Base-by-base conservation (phyloP, 371 early-diverging fungal species). In the Lichtheimia corymbifera region DNA sequence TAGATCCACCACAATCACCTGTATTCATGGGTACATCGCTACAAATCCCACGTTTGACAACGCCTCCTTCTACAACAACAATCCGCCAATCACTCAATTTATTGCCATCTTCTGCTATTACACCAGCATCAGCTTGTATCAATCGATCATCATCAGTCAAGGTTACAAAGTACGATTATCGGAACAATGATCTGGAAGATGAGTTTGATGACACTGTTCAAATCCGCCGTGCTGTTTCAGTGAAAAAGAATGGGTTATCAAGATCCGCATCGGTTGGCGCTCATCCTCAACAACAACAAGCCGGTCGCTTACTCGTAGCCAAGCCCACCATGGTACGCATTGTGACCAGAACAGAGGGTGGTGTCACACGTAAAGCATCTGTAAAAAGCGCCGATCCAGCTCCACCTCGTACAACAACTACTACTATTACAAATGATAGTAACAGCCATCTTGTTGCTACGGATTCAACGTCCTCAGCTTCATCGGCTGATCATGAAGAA, bases 101-200 rank as follows among this genome's bases (percentile, higher is more conserved):
- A 18, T 53, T 51, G 40, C 65, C 43, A 18, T 17, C 24, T 35
- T 9, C 11, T 4, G 1, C 22, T 22, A 40, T 17, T 30, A 40
- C 22, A 27, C 42, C 45, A 17, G 12, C 44, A 27, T 13, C 57
- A 6, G 11, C 61, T 0, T 58, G 13, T 12, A 27, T 65, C 24
- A 67, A 52, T 44, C 63, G 76, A 35, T 64, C 76, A 9, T 68
- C 76, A 7, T 76, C 76, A 20, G 71, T 76, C 54, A 68, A 66
- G 58, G 56, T 76, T 3, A 64, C 66, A 1, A 76, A 76, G 65
- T 73, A 73, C 45, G 76, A 76, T 22, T 44, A 65, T 45, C 50
- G 22, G 42, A n/a, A 18, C 22, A 3, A n/a, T 13, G 7, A 41
- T 15, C 61, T 56, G 6, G 63, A 63, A 9, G 50, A 52, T 5